Evolutionary conservation across 2,329 filamentous ascomycete genomes (phyloP).

Genomic region (Elsinoe fawcettii): DNA sequence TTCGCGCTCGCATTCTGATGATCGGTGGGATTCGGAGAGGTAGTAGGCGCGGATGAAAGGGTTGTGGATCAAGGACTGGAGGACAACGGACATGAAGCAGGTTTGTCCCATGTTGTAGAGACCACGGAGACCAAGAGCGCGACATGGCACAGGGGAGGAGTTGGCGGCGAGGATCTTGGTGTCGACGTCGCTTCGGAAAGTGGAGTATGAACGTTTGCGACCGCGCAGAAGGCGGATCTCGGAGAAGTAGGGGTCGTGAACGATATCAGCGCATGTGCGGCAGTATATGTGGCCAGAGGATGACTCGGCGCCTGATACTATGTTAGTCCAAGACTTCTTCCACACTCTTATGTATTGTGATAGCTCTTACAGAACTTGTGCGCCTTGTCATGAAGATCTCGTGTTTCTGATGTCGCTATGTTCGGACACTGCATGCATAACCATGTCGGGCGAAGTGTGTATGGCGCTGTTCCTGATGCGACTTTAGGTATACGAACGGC

Average conservation of each 20-base stretch:
- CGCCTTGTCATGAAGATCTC: constrained; percentile 60
- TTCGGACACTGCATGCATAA: constrained; percentile 66
- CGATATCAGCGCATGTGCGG: constrained; percentile 72
- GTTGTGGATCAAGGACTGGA: constrained; percentile 91
- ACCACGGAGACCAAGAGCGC: constrained; percentile 78
- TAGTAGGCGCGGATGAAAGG: constrained; percentile 88
- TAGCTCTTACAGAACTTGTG: constrained; percentile 61
- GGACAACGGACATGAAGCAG: constrained; percentile 94
- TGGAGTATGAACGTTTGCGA: constrained; percentile 57
- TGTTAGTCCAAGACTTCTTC: neutral
- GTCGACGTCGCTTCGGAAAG: constrained; percentile 57
- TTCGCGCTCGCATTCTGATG: constrained; percentile 58
- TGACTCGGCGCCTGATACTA: constrained; percentile 63
- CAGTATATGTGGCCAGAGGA: constrained; percentile 68
- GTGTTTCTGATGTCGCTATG: constrained; percentile 59
- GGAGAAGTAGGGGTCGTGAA: constrained; percentile 75
- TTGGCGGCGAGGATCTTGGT: constrained; percentile 67
- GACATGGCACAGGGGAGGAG: constrained; percentile 70
- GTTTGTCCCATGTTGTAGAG: constrained; percentile 98
- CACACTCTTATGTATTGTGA: neutral
- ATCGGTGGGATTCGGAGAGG: constrained; percentile 79
- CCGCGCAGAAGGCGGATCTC: constrained; percentile 64
- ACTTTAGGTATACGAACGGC: constrained; percentile 59
- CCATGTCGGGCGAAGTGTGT: constrained; percentile 38
- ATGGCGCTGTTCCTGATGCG: constrained; percentile 20